Conservation (phyloP, 164 flowering plant genomes). For the Cinnamomum chago region DNA sequence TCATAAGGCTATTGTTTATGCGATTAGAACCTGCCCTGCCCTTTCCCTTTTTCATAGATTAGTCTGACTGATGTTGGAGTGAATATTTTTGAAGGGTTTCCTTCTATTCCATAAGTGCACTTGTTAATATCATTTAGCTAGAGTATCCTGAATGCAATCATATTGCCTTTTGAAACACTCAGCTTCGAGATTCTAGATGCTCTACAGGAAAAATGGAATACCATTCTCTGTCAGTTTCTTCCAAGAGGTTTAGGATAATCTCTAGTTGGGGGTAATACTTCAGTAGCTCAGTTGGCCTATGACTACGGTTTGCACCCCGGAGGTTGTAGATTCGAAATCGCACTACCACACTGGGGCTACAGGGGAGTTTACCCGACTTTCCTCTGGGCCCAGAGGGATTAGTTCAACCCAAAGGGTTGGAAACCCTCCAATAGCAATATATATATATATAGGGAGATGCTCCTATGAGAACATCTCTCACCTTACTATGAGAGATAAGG, state of each 20-base stretch:
- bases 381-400: too few species aligned
- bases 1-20: background rate
- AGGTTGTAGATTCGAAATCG: too few species aligned
- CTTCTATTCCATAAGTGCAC: background rate
- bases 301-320: too few species aligned
- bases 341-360: too few species aligned
- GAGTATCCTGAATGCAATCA: background rate
- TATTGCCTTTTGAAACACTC: background rate
- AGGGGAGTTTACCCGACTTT: too few species aligned
- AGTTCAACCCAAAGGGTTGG: too few species aligned
- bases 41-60: background rate
- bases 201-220: too few species aligned
- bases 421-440: too few species aligned
- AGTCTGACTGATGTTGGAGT: background rate
- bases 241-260: background rate
- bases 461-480: too few species aligned
- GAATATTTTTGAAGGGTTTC: background rate
- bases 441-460: too few species aligned
- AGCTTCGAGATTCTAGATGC: background rate
- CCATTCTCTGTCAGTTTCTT: background rate
- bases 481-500: too few species aligned
- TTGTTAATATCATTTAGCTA: background rate
- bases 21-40: too few species aligned
- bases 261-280: background rate
- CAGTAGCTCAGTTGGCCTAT: background rate